These are phyloP conservation scores for Colletotrichum lini DNA, from an alignment of 2,329 filamentous ascomycete species.

Conservation along the genomic window DNA sequence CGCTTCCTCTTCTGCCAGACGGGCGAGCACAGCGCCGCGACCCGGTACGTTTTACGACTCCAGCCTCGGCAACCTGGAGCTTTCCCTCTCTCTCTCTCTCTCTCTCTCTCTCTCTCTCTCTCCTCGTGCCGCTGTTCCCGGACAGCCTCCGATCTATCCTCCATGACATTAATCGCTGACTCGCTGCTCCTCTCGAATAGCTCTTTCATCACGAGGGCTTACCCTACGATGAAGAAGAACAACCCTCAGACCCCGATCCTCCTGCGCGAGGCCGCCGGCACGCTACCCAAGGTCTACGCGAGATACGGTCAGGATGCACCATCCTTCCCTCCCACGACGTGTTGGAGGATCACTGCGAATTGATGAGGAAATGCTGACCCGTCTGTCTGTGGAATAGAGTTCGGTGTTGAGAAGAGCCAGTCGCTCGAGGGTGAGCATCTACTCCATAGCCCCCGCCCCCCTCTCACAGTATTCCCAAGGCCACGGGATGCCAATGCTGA, in stretches of 20 bases:
- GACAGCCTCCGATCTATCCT: neutral
- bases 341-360: neutral
- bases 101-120: too few relatives aligned
- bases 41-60: slow-evolving; percentile 74
- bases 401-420: slow-evolving; percentile 70
- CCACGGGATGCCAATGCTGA: slow-evolving; percentile 8
- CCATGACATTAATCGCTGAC: slow-evolving; percentile 39
- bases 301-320: slow-evolving; percentile 80
- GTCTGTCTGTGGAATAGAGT: slow-evolving; percentile 55
- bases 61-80: neutral
- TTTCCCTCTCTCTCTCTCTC: neutral
- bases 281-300: slow-evolving; percentile 88
- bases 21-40: slow-evolving; percentile 88
- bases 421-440: slow-evolving; percentile 63
- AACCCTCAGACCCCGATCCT: slow-evolving; percentile 95
- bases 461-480: neutral
- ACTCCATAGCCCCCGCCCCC: slow-evolving; percentile 51
- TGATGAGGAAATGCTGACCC: slow-evolving; percentile 42
- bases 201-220: slow-evolving; percentile 89
- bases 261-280: slow-evolving; percentile 91
- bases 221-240: slow-evolving; percentile 99
- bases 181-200: slow-evolving; percentile 61
- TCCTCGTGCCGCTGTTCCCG: too few relatives aligned
- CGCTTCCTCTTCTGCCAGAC: slow-evolving; percentile 98
- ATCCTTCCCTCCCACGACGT: too few relatives aligned